A percentile compares a stretch with the other conserved stretches of the same genome.
Evolutionary conservation across 2,329 filamentous ascomycete species (phyloP).

Genomic region (Aspergillus neotritici): DNA sequence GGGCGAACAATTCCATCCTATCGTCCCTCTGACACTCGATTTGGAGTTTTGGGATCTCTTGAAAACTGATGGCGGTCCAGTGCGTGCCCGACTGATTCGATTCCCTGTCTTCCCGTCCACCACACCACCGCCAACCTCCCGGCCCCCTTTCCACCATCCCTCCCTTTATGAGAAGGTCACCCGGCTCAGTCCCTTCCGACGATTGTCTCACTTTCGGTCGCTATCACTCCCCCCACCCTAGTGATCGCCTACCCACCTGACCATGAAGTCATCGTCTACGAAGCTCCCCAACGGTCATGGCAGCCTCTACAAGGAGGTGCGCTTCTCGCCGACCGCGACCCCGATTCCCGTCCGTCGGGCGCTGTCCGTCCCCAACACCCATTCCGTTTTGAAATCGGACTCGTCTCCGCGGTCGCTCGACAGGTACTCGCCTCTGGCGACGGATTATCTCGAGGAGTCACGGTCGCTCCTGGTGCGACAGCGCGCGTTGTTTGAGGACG

Average conservation of each 20-base stretch:
- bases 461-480: slow-evolving; percentile 36
- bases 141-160: no score
- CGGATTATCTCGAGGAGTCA: slow-evolving; percentile 39
- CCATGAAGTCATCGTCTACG: slow-evolving; percentile 22
- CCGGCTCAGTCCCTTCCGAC: neutral
- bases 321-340: slow-evolving; percentile 36
- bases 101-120: no score
- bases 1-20: no score
- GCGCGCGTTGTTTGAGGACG: slow-evolving; percentile 36
- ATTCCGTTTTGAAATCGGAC: slow-evolving; percentile 25
- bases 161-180: no score
- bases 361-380: slow-evolving; percentile 35
- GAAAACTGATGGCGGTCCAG: no score
- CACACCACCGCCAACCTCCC: no score
- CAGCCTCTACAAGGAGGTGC: slow-evolving; percentile 37
- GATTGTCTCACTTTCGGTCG: slow-evolving; percentile 4
- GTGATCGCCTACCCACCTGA: slow-evolving; percentile 4
- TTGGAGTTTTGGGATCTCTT: no score
- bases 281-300: slow-evolving; percentile 30
- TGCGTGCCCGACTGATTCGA: no score
- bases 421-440: slow-evolving; percentile 23
- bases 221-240: slow-evolving; percentile 5
- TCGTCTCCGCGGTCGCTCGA: slow-evolving; percentile 18
- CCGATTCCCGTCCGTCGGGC: slow-evolving; percentile 33
- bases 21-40: no score